phyloP scores from a whole-genome alignment of 2,329 filamentous ascomycete species.

The Metarhizium guizhouense region DNA sequence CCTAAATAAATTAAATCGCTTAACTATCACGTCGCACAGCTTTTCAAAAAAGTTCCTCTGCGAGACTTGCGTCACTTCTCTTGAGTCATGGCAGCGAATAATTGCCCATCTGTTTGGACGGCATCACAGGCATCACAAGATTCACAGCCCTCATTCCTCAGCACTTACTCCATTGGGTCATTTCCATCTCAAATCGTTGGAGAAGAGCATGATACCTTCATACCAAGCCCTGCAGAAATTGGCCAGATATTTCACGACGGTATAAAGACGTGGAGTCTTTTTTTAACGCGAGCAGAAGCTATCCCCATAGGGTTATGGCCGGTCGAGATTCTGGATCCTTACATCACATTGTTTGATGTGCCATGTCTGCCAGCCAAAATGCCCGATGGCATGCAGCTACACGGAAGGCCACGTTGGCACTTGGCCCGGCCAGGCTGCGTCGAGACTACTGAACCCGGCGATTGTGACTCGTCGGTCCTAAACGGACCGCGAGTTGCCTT shows the following conservation, averaged over 20 bases:
- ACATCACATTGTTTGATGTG: neutral
- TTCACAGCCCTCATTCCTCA: rapidly evolving
- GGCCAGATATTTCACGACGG: neutral
- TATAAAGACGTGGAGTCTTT: neutral
- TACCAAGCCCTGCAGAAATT: neutral
- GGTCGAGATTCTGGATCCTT: neutral
- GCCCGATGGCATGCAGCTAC: neutral
- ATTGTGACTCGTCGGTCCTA: neutral
- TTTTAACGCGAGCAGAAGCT: neutral
- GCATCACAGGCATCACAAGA: neutral
- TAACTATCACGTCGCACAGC: too few species aligned
- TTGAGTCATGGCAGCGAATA: neutral
- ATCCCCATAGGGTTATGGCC: neutral
- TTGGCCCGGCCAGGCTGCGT: neutral
- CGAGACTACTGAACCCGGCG: neutral
- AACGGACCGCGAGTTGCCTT: neutral
- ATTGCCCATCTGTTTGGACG: neutral
- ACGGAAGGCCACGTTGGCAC: neutral
- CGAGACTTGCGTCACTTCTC: too few species aligned
- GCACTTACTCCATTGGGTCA: neutral
- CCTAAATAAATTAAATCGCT: too few species aligned
- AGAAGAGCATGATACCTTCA: neutral
- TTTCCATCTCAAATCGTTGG: neutral
- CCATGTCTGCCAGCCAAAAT: neutral
- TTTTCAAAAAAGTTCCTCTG: too few species aligned